Base-by-base conservation (phyloP, 1,139 yeast species). In the Saccharomyces hybrid region DNA sequence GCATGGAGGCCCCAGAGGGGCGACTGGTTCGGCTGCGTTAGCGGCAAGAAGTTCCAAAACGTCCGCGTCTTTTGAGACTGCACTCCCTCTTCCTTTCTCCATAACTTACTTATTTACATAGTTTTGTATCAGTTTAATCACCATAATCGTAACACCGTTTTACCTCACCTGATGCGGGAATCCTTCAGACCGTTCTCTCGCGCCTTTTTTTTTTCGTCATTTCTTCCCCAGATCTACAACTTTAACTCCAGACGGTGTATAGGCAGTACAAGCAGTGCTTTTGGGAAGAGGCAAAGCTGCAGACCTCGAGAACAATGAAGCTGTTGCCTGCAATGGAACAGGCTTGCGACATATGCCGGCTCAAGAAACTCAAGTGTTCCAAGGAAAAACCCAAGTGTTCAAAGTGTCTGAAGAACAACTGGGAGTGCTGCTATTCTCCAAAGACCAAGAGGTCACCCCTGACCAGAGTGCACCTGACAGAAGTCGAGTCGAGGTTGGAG, bases 41-140 rank as follows among this genome's bases (percentile, higher is more conserved):
- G 86, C 59, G 97, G 96, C 5, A 84, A 84, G 61, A 86, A 87
- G 1, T 82, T 89, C 61, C 96, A 89, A 68, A 90, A 86, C 2
- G 85, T 88, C 19, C 44, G 44, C n/a, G 44, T 38, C 44, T 19
- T 38, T 16, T 38, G 44, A 38, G 26, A 19, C 44, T 19, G 7
- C 6, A 11, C 19, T 55, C 79, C 80, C 7, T 70, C 73, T 44
- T 66, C 66, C 16, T 67, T 65, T 19, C 8, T 38, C 5, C 19
- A 7, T 11, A 9, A 9, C 26, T 16, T 19, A 8, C 24, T 19
- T 14, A 16, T 16, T 38, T 38, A 16, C 24, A 19, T 38, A 38
- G 26, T 38, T 38, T 7, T 16, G 26, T 38, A 38, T 38, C 24
- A 38, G 44, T 38, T 38, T 38, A 38, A 16, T 38, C n/a, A 38